Evolutionary conservation across 2,329 filamentous ascomycete genomes (phyloP).

Genomic region (Penicillium sp.): DNA sequence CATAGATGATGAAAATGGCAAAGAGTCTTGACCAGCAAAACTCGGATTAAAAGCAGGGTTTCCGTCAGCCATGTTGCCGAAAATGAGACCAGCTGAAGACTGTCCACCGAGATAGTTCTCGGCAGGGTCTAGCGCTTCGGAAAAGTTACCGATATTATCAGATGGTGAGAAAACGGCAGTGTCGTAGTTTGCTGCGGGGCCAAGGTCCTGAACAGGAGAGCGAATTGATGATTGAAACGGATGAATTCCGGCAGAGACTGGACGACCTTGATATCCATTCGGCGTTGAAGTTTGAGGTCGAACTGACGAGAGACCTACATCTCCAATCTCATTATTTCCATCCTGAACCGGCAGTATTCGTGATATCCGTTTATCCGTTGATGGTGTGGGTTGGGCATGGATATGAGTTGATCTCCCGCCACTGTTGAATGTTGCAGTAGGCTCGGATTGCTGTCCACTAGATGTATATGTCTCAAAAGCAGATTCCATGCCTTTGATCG

Average conservation of each 20-base stretch:
- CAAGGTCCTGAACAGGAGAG: not conserved
- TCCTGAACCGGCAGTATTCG: not conserved
- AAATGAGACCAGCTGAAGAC: conserved; percentile 16
- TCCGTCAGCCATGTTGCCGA: conserved; percentile 14
- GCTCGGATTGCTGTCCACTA: not conserved
- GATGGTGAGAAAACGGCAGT: not conserved
- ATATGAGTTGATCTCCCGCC: not conserved
- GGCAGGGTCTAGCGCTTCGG: not conserved
- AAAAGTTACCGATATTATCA: not conserved
- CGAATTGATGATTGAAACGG: not conserved
- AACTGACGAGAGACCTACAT: not conserved
- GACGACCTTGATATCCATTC: not conserved
- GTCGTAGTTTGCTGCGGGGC: conserved; percentile 1
- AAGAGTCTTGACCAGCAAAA: conserved; percentile 9
- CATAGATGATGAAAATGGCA: conserved; percentile 15
- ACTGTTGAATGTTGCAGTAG: not conserved
- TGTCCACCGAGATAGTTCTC: conserved; percentile 3
- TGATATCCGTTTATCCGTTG: not conserved
- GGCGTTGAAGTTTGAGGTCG: not conserved
- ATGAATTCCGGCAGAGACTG: not conserved
- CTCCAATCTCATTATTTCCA: not conserved
- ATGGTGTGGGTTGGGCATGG: not conserved
- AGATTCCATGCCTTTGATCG: conserved; percentile 30
- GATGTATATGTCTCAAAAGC: conserved; percentile 14
- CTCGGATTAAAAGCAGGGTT: conserved; percentile 9